Evolutionary conservation across 2,329 filamentous ascomycete genomes (phyloP).

Genomic region (Colletotrichum lupini): DNA sequence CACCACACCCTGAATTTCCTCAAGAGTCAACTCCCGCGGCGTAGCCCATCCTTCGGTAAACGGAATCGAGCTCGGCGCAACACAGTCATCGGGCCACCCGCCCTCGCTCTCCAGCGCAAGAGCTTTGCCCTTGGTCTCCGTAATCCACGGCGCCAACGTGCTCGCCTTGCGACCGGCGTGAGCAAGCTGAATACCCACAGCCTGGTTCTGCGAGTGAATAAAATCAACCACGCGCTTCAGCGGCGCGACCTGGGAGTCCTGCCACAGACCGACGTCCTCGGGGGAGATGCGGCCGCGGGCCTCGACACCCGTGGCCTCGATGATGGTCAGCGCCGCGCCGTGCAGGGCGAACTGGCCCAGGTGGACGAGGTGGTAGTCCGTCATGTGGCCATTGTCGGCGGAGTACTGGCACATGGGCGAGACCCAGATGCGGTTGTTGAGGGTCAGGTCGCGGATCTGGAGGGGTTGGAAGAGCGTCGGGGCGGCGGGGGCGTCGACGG

Average conservation of each 20-base stretch:
- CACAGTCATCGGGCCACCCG: conserved; percentile 69
- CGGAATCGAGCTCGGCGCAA: conserved; percentile 62
- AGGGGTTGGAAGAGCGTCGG: conserved; percentile 69
- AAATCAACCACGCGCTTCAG: conserved; percentile 80
- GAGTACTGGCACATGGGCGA: conserved; percentile 73
- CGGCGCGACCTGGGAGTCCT: conserved; percentile 82
- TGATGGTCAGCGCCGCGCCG: conserved; percentile 78
- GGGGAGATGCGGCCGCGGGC: conserved; percentile 86
- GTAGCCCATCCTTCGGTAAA: conserved; percentile 70
- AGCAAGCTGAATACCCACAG: conserved; percentile 82
- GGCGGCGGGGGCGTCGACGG: conserved; percentile 50
- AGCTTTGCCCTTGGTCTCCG: conserved; percentile 54
- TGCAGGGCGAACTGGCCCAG: conserved; percentile 81
- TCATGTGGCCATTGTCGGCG: conserved; percentile 73
- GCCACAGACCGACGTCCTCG: conserved; percentile 83
- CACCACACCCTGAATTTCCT: conserved; percentile 76
- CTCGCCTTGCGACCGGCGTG: conserved; percentile 82
- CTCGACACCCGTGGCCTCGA: conserved; percentile 83
- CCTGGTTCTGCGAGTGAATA: conserved; percentile 80
- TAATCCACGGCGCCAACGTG: conserved; percentile 74
- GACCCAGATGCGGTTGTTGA: conserved; percentile 68
- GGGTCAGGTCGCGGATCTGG: conserved; percentile 61
- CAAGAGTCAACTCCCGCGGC: conserved; percentile 75
- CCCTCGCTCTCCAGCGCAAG: conserved; percentile 63
- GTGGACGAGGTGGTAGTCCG: conserved; percentile 85